phyloP scores from a whole-genome alignment of 768 basidiomycete species.

The Chiua virens region DNA sequence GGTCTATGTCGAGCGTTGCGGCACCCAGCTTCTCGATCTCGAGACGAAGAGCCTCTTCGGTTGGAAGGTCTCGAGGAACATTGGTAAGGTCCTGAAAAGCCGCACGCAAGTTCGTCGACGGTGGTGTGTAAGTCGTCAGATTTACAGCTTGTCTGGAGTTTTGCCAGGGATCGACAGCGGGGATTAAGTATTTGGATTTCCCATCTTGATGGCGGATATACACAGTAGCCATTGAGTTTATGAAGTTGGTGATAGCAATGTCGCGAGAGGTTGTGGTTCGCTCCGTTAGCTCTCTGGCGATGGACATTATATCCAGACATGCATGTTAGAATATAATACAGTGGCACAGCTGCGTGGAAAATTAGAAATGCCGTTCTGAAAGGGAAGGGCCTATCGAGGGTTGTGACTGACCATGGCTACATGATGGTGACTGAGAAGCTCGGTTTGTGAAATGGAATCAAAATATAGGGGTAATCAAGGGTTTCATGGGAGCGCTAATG shows the following conservation, averaged over 20 bases:
- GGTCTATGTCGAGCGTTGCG: conserved; percentile 19
- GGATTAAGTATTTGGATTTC: neutral
- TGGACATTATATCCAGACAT: conserved; percentile 11
- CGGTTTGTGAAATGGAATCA: neutral
- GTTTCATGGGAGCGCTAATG: no score
- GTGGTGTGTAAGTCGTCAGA: neutral
- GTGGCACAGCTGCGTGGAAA: neutral
- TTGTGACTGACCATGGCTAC: conserved; percentile 2
- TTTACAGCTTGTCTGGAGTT: neutral
- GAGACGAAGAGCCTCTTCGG: conserved; percentile 10
- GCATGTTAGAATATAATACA: neutral
- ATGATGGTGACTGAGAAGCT: neutral
- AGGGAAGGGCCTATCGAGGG: conserved; percentile 1
- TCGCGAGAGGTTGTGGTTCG: neutral
- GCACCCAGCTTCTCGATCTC: conserved; percentile 17
- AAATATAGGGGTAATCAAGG: no score
- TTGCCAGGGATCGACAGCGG: neutral
- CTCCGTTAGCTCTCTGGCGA: neutral
- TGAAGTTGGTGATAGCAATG: neutral
- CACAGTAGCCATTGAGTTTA: conserved; percentile 8
- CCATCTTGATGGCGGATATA: neutral
- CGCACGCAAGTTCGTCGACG: neutral
- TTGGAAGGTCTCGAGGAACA: conserved; percentile 5
- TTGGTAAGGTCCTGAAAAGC: neutral
- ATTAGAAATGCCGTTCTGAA: neutral